These are phyloP conservation scores for Eragrostis curvula DNA, from an alignment of 176 grass and related monocot species.

Conservation along the genomic window DNA sequence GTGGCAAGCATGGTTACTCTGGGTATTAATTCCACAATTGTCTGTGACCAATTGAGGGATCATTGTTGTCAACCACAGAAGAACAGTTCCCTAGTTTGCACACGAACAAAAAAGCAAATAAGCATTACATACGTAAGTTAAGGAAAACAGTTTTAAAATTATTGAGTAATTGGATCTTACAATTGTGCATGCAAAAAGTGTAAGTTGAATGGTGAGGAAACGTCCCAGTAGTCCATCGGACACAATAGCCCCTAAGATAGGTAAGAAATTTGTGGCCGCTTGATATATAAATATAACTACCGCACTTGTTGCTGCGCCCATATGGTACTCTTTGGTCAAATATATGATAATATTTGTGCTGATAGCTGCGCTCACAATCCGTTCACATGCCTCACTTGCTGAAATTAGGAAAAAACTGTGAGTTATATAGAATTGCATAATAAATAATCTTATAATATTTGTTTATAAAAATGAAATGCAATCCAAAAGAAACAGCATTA, in stretches of 20 bases:
- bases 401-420: neutral
- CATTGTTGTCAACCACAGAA: slow-evolving; percentile 40
- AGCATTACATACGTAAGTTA: neutral
- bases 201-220: slow-evolving; percentile 27
- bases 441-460: neutral
- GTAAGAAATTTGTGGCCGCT: slow-evolving; percentile 26
- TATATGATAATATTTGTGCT: slow-evolving; percentile 38
- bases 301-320: neutral
- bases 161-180: neutral
- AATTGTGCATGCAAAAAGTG: slow-evolving; percentile 10
- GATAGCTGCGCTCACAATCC: slow-evolving; percentile 28
- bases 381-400: slow-evolving; percentile 37
- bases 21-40: neutral
- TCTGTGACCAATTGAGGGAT: neutral
- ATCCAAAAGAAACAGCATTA: neutral
- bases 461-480: neutral
- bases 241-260: slow-evolving; percentile 30
- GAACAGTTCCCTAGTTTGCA: slow-evolving; percentile 25
- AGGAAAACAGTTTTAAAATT: neutral
- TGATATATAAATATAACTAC: slow-evolving; percentile 20
- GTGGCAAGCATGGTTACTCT: neutral
- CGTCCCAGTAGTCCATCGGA: slow-evolving; percentile 35
- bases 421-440: neutral
- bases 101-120: neutral
- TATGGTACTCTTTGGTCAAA: slow-evolving; percentile 40